Percentiles rank a stretch among this genome's conserved stretches.
Conservation (phyloP, 73 alveolate genomes). For the Tetrahymena malaccensis region DNA sequence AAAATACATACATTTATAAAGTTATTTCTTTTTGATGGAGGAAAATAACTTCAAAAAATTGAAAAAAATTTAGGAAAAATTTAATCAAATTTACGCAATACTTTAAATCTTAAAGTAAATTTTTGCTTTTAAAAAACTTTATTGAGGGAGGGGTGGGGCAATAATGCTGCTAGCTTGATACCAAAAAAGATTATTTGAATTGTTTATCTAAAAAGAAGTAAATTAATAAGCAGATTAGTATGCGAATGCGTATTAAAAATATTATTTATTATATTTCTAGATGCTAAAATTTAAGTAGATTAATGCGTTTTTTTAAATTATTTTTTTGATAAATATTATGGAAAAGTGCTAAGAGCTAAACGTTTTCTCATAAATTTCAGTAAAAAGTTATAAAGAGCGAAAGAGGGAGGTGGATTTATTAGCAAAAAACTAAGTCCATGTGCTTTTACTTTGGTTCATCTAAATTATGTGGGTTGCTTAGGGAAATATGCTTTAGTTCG, state of each 20-base stretch:
- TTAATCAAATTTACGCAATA: neutral
- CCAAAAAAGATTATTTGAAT: neutral
- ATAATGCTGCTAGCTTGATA: too few species aligned
- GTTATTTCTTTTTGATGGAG: neutral
- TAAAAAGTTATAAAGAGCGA: neutral
- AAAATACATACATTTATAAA: neutral
- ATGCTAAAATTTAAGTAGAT: neutral
- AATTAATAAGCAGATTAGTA: neutral
- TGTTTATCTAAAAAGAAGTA: neutral
- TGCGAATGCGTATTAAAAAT: neutral
- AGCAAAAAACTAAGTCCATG: neutral
- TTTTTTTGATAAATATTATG: neutral
- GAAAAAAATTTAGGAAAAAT: neutral
- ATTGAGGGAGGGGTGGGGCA: neutral
- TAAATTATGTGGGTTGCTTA: neutral
- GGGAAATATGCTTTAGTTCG: neutral
- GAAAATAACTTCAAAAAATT: neutral
- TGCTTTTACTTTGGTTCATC: neutral
- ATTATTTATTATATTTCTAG: neutral
- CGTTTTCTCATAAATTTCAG: neutral
- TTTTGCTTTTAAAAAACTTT: neutral
- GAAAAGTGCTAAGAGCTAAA: neutral
- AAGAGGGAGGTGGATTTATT: neutral
- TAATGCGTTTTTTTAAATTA: neutral
- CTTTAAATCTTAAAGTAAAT: neutral